A percentile compares a stretch with the other conserved stretches of the same genome.
Evolutionary conservation across 352 stramenopile species (phyloP).

Genomic region (Globisporangium spinosum): DNA sequence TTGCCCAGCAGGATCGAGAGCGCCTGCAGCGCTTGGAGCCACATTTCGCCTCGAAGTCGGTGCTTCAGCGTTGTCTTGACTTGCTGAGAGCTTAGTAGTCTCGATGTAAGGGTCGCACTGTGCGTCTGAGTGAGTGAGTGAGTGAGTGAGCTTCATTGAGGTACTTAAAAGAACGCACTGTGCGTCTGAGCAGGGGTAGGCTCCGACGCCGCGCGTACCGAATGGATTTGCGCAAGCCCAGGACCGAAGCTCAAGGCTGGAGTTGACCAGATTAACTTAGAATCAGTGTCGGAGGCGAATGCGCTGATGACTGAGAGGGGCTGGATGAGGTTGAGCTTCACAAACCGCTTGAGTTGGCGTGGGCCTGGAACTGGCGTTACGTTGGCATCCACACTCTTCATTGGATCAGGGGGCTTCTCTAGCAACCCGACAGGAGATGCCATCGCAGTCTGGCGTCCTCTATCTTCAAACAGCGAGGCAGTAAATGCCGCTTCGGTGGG

Average conservation of each 20-base stretch:
- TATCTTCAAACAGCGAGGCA: neutral
- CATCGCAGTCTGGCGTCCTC: neutral
- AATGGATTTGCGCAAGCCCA: neutral
- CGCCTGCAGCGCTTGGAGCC: slow-evolving; percentile 10
- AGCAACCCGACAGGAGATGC: neutral
- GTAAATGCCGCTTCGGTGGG: neutral
- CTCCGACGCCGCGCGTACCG: neutral
- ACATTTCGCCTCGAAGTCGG: slow-evolving; percentile 2
- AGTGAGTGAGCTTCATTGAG: no score
- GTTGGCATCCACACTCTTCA: neutral
- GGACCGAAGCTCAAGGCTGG: neutral
- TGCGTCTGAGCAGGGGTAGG: no score
- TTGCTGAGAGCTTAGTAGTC: neutral
- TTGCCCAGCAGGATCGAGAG: slow-evolving; percentile 25
- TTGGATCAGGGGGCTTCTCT: neutral
- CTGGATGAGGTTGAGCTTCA: neutral
- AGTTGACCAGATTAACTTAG: neutral
- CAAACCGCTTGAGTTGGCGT: neutral
- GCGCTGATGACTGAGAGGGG: neutral
- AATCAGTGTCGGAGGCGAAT: neutral
- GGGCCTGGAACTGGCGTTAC: neutral
- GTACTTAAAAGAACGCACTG: no score
- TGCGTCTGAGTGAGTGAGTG: no score
- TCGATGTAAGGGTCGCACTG: neutral
- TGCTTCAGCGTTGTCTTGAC: neutral